Conservation (phyloP, 192 early-diverging fungal species). For the Rhizoclosmatium sp. region DNA sequence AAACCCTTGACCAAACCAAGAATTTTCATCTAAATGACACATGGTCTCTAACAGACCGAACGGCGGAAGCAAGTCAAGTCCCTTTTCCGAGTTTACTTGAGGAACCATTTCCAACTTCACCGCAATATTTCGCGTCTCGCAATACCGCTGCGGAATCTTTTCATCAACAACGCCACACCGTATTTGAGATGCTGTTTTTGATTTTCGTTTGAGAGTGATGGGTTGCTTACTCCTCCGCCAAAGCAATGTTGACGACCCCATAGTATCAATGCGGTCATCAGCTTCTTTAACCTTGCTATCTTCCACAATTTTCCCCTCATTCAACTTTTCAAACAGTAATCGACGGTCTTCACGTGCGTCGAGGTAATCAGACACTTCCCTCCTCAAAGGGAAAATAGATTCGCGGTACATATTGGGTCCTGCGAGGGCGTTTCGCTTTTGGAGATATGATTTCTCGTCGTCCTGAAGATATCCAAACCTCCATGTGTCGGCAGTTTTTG, state of each 20-base stretch:
- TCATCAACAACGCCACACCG: conserved; percentile 22
- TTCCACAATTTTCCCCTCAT: neutral
- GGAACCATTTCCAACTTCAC: conserved; percentile 18
- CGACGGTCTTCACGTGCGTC: neutral
- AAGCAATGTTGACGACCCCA: too few relatives aligned
- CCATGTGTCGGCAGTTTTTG: neutral
- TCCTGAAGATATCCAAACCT: neutral
- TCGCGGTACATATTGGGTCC: neutral
- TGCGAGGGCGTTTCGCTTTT: neutral
- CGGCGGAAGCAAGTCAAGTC: conserved; percentile 5
- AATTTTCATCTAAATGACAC: conserved; percentile 27
- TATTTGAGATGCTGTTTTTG: neutral
- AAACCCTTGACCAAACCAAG: conserved; percentile 30
- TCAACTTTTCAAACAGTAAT: neutral
- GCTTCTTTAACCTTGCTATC: neutral
- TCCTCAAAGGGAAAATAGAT: too few relatives aligned
- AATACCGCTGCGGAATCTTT: conserved; percentile 37
- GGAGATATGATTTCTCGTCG: neutral
- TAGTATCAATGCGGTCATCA: neutral
- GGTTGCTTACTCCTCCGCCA: neutral
- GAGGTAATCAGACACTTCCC: too few relatives aligned
- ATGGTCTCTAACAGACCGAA: conserved; percentile 13
- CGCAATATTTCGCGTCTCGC: conserved; percentile 32
- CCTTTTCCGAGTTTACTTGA: neutral
- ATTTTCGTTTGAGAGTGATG: neutral